A percentile compares a stretch with the other conserved stretches of the same genome.
Conservation (phyloP, 2,329 filamentous ascomycete genomes). For the Verticillium albo-atrum region DNA sequence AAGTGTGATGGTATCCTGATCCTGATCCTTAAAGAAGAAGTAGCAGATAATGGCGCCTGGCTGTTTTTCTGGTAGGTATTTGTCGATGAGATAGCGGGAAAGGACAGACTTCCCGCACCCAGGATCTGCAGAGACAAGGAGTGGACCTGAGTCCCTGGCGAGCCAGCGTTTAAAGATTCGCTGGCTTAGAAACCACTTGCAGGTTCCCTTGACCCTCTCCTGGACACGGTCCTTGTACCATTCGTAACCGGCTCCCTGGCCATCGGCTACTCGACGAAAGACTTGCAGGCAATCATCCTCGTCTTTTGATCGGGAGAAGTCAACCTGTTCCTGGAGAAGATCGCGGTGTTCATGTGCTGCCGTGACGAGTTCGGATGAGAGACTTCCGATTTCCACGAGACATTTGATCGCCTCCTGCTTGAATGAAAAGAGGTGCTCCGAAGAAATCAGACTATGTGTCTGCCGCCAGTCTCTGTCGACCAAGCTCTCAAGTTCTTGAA, state of each 20-base stretch:
- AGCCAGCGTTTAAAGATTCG: constrained; percentile 1
- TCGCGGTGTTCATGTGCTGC: not conserved
- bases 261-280: not conserved
- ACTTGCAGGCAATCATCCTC: not conserved
- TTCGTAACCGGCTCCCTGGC: not conserved
- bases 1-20: not conserved
- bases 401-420: not conserved
- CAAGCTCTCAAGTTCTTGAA: not conserved
- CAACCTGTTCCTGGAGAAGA: not conserved
- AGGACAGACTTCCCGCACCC: constrained; percentile 9
- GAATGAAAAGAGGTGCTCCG: not conserved
- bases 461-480: not conserved
- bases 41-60: constrained; percentile 1
- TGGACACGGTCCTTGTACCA: not conserved
- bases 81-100: not conserved
- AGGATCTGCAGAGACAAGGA: constrained; percentile 4
- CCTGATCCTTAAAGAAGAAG: constrained; percentile 9
- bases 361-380: not conserved
- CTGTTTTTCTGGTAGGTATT: not conserved
- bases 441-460: too few species aligned
- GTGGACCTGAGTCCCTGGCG: not conserved
- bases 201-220: constrained; percentile 4
- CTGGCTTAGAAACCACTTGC: constrained; percentile 1
- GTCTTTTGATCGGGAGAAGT: not conserved
- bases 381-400: not conserved